Evolutionary conservation across 1,139 yeast species (phyloP), one percentile per base, ranked within the genome.

Genomic region (Taphrina pruni): DNA sequence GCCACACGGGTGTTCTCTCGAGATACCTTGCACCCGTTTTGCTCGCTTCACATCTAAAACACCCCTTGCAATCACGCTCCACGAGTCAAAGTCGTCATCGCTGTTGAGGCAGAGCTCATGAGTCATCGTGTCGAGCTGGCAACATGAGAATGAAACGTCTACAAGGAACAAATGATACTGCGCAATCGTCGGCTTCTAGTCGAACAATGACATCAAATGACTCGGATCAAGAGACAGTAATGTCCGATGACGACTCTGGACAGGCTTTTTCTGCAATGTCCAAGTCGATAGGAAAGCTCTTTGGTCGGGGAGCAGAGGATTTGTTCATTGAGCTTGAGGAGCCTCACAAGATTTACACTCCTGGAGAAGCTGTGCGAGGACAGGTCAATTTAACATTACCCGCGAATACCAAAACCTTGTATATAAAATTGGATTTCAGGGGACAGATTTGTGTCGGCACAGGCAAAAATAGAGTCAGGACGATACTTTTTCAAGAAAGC

Each of bases 321-420:
- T 88, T 90, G 77, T 88, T 86, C 77, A 86, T 90, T 58, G 83
- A 82, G 65, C 79, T 90, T 69, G 88, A 87, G 73, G 87, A 88
- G 70, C 94, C 96, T 0, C 96, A 89, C 77, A 84, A 85, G 75
- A 80, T 84, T 26, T 87, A 86, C 82, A 78, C 81, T 17, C 91
- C 92, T 0, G 90, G 91, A 14, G 90, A 88, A 71, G 85, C 85
- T 73, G 84, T 88, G n/a, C 38, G 73, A 17, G 81, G 81, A 58
- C 73, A 73, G 65, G 79, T 78, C 43, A 76, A 78, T 38, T 71
- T 79, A 52, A 74, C 75, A 43, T 70, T 77, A 43, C 72, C 75
- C 36, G 75, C 75, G 70, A 75, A 75, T 12, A 74, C 73, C 54
- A 70, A 71, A 54, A 75, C 78, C 6, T 60, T 74, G 51, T 66